Conservation (phyloP, 768 basidiomycete genomes). For the Xanthoconium purpureum region DNA sequence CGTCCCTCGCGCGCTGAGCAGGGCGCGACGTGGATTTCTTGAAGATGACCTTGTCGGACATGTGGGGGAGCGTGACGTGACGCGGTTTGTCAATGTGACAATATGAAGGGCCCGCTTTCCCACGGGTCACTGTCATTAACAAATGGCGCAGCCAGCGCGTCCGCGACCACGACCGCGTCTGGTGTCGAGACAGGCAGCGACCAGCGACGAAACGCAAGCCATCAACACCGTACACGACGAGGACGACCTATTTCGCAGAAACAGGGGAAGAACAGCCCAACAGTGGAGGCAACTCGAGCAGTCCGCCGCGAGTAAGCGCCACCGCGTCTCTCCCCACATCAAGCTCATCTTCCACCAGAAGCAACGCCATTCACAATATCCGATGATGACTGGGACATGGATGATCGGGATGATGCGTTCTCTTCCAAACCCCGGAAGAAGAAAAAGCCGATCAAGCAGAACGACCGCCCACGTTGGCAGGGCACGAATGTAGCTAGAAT, state of each 20-base stretch:
- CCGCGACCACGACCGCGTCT: constrained; percentile 55
- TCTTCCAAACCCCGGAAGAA: constrained; percentile 39
- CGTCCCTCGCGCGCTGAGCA: constrained; percentile 40
- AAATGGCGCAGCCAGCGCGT: constrained; percentile 32
- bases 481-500: constrained; percentile 38
- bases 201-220: constrained; percentile 1
- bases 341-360: constrained; percentile 20
- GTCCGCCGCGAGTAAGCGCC: constrained; percentile 50
- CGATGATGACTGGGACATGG: constrained; percentile 23
- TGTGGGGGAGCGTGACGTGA: constrained; percentile 26
- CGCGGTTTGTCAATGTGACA: constrained; percentile 15
- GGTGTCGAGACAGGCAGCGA: constrained; percentile 22
- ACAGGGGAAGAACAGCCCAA: constrained; percentile 51
- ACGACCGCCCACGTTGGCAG: constrained; percentile 42
- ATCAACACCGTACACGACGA: constrained; percentile 42
- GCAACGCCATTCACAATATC: constrained; percentile 19
- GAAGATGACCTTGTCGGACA: constrained; percentile 37
- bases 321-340: neutral
- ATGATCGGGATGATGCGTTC: constrained; percentile 17
- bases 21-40: constrained; percentile 41
- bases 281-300: constrained; percentile 61
- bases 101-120: constrained; percentile 14
- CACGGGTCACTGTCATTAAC: constrained; percentile 23
- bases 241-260: constrained; percentile 70
- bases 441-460: constrained; percentile 33